Base-by-base conservation (phyloP, 164 flowering plant genomes). In the Vitis riparia region DNA sequence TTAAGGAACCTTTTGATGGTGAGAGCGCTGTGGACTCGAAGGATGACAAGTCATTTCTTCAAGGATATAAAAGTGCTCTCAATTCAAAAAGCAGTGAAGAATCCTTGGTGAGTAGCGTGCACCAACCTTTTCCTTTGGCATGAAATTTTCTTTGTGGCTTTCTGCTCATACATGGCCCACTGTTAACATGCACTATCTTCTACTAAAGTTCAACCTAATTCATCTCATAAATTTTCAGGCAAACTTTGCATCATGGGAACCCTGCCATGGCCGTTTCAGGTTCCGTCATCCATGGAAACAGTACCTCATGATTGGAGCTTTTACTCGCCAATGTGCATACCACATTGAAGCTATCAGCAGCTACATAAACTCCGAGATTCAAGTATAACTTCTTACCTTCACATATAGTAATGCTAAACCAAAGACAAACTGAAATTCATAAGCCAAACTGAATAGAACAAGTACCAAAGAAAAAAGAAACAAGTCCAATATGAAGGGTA, bases 171-270 rank as follows among this genome's bases (percentile, higher is more conserved):
- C 44, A 37, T 37, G 44, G 6, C 44, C 55, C 67, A 64, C 55
- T 64, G 3, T 11, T 3, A n/a, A 11, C 8, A 13, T n/a, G 53
- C 16, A n/a, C 17, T 63, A 27, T 29, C 44, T 11, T 65, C 55
- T 16, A 9, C 17, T 51, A 65, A 11, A 9, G 12, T n/a, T 29
- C 6, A 23, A 12, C 17, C 55, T 44, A 11, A 63, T 65, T 44
- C 6, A 2, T 15, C 15, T 65, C 55, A 5, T 14, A 12, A 11
- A 27, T 56, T 63, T 77, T 63, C 83, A 91, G 97, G 94, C 89
- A 8, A 94, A 88, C 77, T 82, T 88, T 73, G 97, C 97, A 4
- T 78, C 84, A 76, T 92, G 96, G 97, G 97, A 94, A 62, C 94
- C 94, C 0, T 68, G 80, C 16, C 97, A 89, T 72, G 97, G 98